Evolutionary conservation across 805 yeast genomes (phyloP).

Genomic region (Zygosaccharomyces rouxii): DNA sequence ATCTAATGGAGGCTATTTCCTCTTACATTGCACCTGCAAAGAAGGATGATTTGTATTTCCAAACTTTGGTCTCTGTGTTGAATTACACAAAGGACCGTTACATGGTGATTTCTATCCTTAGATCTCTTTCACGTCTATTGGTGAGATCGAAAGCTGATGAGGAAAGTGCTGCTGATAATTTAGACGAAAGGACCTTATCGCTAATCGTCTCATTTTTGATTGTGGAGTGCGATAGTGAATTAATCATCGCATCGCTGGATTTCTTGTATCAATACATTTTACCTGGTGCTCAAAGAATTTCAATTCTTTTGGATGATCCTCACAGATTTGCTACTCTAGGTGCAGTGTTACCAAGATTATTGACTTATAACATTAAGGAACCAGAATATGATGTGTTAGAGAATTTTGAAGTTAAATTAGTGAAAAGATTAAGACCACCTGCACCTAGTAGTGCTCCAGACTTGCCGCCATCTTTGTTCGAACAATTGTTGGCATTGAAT

Average conservation of each 20-base stretch:
- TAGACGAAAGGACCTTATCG: conserved; percentile 46
- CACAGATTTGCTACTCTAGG: conserved; percentile 49
- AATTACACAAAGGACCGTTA: conserved; percentile 59
- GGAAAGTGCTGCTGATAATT: conserved; percentile 47
- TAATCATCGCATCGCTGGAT: conserved; percentile 68
- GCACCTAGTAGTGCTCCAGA: conserved; percentile 65
- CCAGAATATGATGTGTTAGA: conserved; percentile 33
- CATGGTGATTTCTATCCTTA: conserved; percentile 60
- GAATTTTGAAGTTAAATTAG: conserved; percentile 35
- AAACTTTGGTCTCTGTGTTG: conserved; percentile 48
- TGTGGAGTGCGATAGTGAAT: conserved; percentile 56
- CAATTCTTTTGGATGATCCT: conserved; percentile 45
- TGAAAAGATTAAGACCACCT: conserved; percentile 55
- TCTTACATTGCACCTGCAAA: conserved; percentile 76
- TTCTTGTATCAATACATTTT: conserved; percentile 75
- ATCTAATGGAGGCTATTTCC: conserved; percentile 77
- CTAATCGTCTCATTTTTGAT: conserved; percentile 55
- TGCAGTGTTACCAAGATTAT: conserved; percentile 58
- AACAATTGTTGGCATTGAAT: conserved; percentile 56
- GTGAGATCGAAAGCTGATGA: conserved; percentile 51
- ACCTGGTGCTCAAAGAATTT: conserved; percentile 56
- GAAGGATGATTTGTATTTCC: conserved; percentile 60
- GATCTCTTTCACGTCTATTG: conserved; percentile 74
- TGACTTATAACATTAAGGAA: conserved; percentile 45
- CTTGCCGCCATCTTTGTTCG: conserved; percentile 50